Base-by-base conservation (phyloP, 208 protist species). In the Trypanosoma caninum region DNA sequence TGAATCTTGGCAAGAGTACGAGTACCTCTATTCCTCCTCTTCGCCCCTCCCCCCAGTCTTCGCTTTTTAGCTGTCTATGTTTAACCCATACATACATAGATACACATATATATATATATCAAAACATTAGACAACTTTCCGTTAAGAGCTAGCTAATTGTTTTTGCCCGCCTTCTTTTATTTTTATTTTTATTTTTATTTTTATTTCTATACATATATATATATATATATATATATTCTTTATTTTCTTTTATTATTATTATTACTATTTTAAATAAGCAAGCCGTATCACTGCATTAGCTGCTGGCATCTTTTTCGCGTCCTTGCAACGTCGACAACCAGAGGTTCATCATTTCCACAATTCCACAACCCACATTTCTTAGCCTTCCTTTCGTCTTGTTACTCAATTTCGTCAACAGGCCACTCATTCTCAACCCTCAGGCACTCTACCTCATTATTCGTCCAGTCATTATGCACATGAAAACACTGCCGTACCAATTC, bases 341-440 rank as follows among this genome's bases (percentile, higher is more conserved):
- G n/a, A n/a, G n/a, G n/a, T n/a, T n/a, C n/a, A n/a, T n/a, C n/a
- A n/a, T n/a, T n/a, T n/a, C 16, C 45, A 50, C 10, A 30, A 23
- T 3, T 23, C 4, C 28, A 18, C 16, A 11, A 18, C 30, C 2
- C 11, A 7, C 38, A 6, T 58, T 18, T 45, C 38, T 20, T 46
- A n/a, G 28, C 10, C 35, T 46, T 58, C 27, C 31, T 33, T 20
- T 58, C 46, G 20, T 35, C 13, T 37, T 22, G 27, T 46, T 52
- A 72, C 16, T 59, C 75, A 13, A 89, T 81, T 58, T 94, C 87
- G 42, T 89, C 81, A 3, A 70, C 74, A 0, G 87, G 87, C 87
- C 87, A 94, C 61, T 94, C 87, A 59, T 94, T 94, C 45, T 94
- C 87, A 34, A 94, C 57, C 57, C 81, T 84, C 18, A 94, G 64